Conservation (phyloP, 768 basidiomycete species). For the Termitomyces bulborhizus region DNA sequence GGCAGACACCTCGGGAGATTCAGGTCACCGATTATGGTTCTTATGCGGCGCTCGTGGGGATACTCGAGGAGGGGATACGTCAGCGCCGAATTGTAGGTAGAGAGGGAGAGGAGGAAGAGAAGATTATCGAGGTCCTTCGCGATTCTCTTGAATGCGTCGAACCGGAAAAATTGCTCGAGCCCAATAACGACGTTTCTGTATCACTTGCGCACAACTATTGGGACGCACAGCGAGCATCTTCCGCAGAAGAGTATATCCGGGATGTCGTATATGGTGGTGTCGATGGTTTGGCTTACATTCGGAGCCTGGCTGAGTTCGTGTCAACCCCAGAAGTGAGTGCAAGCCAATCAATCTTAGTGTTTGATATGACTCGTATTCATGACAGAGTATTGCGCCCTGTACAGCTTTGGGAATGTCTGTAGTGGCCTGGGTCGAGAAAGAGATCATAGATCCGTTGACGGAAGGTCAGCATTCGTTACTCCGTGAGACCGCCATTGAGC, state of each 20-base stretch:
- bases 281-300: constrained; percentile 69
- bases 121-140: constrained; percentile 26
- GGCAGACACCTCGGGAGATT: constrained; percentile 47
- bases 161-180: constrained; percentile 6
- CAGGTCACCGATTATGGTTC: constrained; percentile 58
- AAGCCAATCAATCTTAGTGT: neutral
- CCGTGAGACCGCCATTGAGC: constrained; percentile 31
- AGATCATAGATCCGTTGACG: constrained; percentile 41
- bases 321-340: constrained; percentile 22
- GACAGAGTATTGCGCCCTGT: constrained; percentile 7
- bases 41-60: constrained; percentile 47
- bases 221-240: constrained; percentile 38
- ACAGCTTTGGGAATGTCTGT: constrained; percentile 31
- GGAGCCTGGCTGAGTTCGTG: constrained; percentile 73
- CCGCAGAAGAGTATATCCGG: constrained; percentile 59
- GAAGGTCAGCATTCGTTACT: constrained; percentile 41
- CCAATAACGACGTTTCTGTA: neutral
- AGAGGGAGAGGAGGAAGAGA: constrained; percentile 27
- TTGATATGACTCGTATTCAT: neutral
- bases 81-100: constrained; percentile 19
- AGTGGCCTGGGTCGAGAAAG: constrained; percentile 34
- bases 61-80: constrained; percentile 38
- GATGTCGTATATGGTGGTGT: constrained; percentile 79
- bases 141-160: constrained; percentile 29
- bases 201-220: constrained; percentile 34